A percentile compares a stretch with the other conserved stretches of the same genome.
phyloP scores from a whole-genome alignment of 2,329 filamentous ascomycete genomes.

The Fusarium stilboides region DNA sequence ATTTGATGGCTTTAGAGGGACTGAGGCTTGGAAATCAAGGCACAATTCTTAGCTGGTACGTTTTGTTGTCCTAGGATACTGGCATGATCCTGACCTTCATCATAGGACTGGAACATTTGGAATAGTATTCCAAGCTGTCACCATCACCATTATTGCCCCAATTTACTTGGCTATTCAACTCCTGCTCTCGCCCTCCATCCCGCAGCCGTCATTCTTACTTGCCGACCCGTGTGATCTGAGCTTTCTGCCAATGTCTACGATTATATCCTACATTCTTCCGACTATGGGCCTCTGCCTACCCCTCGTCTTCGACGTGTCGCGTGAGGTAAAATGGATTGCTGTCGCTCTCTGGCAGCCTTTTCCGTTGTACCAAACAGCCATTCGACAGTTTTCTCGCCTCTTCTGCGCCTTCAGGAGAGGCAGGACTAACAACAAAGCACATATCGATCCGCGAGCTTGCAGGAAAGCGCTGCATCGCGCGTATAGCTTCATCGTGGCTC shows the following conservation, averaged over 20 bases:
- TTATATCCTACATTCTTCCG: slow-evolving; percentile 37
- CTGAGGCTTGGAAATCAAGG: slow-evolving; percentile 34
- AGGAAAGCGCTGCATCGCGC: slow-evolving; percentile 4
- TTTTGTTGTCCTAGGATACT: neutral
- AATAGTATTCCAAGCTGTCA: slow-evolving; percentile 38
- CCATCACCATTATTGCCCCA: slow-evolving; percentile 42
- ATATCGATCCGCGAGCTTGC: neutral
- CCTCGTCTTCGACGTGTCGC: slow-evolving; percentile 15
- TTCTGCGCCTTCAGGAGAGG: neutral
- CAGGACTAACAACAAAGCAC: neutral
- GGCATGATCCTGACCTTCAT: neutral
- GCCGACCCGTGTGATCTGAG: slow-evolving; percentile 32
- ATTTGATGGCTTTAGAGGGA: slow-evolving; percentile 36
- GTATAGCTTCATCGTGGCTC: slow-evolving; percentile 24
- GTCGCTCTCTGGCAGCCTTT: slow-evolving; percentile 44
- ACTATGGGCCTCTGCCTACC: slow-evolving; percentile 34
- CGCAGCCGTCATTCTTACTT: slow-evolving; percentile 7
- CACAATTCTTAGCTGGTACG: slow-evolving; percentile 37
- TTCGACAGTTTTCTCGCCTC: slow-evolving; percentile 1
- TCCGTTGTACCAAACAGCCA: slow-evolving; percentile 30
- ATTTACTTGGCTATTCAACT: slow-evolving; percentile 40
- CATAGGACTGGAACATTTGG: slow-evolving; percentile 42
- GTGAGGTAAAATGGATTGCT: slow-evolving; percentile 12
- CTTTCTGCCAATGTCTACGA: slow-evolving; percentile 30
- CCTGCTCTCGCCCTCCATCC: slow-evolving; percentile 17